phyloP scores from a whole-genome alignment of 108 stramenopile species.

The Aureococcus anophagefferens region DNA sequence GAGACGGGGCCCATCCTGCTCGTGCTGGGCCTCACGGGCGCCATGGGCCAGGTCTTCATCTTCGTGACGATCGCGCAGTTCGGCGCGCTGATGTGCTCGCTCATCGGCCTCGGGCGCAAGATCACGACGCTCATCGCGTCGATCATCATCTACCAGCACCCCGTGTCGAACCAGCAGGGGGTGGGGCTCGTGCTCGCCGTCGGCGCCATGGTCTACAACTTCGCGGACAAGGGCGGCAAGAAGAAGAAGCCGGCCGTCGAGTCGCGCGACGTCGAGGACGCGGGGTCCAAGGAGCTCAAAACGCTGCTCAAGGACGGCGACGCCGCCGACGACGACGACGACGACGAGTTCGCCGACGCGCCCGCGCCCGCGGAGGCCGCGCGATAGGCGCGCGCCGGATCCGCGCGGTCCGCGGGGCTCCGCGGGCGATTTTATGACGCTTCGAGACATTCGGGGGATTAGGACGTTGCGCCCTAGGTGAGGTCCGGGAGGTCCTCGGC shows the following conservation, averaged over 20 bases:
- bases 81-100: conserved; percentile 88
- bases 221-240: conserved; percentile 69
- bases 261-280: background rate
- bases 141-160: conserved; percentile 86
- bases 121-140: conserved; percentile 83
- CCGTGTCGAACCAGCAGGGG: conserved; percentile 63
- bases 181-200: conserved; percentile 66
- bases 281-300: background rate
- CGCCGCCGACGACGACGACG: background rate
- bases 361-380: too few species aligned
- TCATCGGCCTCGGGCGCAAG: conserved; percentile 89
- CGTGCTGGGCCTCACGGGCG: conserved; percentile 81
- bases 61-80: conserved; percentile 95
- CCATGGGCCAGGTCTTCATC: conserved; percentile 90
- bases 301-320: background rate
- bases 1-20: conserved; percentile 86
- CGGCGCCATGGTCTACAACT: conserved; percentile 84
- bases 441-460: too few species aligned
- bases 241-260: conserved; percentile 34
- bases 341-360: background rate
- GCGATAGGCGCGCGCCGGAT: too few species aligned
- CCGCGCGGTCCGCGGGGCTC: too few species aligned
- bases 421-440: too few species aligned
- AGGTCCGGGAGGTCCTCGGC: background rate
- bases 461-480: background rate